Base-by-base conservation (phyloP, 2,329 filamentous ascomycete genomes). In the Colletotrichum brevisporum region DNA sequence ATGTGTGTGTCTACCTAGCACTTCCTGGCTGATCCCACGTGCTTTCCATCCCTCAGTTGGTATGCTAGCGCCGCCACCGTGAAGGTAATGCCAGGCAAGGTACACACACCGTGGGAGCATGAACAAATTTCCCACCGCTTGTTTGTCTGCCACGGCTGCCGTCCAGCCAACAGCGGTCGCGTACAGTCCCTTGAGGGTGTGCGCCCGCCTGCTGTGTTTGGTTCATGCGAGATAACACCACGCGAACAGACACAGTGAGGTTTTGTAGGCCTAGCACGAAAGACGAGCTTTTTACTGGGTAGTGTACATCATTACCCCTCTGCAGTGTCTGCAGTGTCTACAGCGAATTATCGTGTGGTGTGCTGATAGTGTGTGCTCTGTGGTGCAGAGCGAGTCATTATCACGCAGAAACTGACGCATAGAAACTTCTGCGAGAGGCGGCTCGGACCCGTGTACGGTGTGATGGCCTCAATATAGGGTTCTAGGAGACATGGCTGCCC, bases 401-500 rank as follows among this genome's bases (percentile, higher is more conserved):
- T 13, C 66, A 12, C 55, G 66, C 66, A 69, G 61, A 55, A 68
- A 36, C 50, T 59, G 54, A 60, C 59, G 62, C 61, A 66, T 50
- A 43, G 43, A 55, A 66, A 54, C 31, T 43, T 69, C 66, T 60
- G 61, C 65, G 66, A 69, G 55, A 51, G 55, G 24, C 50, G 66
- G 55, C 54, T 66, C 50, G 24, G 62, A 50, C 59, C 59, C 47
- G 50, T 55, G 62, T 65, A 27, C 59, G 39, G 50, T 55, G 62
- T 65, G 41, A 69, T 65, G 62, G 55, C 48, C 18, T 66, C 54
- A 55, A 60, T 51, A 39, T 67, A 65, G 43, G 27, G 54, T 69
- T 59, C 53, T 60, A 54, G 36, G 61, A 60, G 66, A 45, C 48
- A 55, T 27, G 54, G 41, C 50, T 60, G 61, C 31, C 61, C 16